Base-by-base conservation (phyloP, 345 rosid species). In the Lumnitzera racemosa region DNA sequence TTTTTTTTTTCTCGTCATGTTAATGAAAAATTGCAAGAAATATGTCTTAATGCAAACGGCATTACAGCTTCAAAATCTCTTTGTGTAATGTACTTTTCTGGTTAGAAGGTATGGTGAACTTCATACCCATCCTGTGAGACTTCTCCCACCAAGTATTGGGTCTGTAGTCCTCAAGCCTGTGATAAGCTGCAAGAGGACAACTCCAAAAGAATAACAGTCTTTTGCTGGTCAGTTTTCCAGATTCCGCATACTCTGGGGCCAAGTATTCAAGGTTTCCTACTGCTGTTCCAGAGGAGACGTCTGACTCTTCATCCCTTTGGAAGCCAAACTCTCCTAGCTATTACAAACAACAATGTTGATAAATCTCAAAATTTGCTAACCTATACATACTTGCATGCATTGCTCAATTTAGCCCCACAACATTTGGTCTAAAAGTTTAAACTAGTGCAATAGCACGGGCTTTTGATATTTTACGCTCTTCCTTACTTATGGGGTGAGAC, bases 171-270 rank as follows among this genome's bases (percentile, higher is more conserved):
- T 65, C 57, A 53, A 54, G 24, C 78, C 80, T 0, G 76, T 68
- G 29, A 73, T 68, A 55, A 79, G 58, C 83, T 76, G 80, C 24
- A 79, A 70, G 17, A 79, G 61, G 49, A 79, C 63, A 16, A 73
- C 12, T 13, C 78, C 76, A 36, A 68, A 73, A 11, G 80, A 75
- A 65, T 73, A 76, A 13, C 73, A 74, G 63, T 79, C 78, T 56
- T 31, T 51, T 57, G 17, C 59, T 62, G 11, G 76, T 68, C 23
- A 73, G 27, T 52, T 5, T 43, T 48, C 76, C 53, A 16, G 11
- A 61, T 56, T 67, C 68, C 5, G 59, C 15, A 71, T 64, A 68
- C 50, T 75, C 80, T 62, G 83, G 80, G 47, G 80, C 72, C 16
- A 27, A 53, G 48, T 61, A 64, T 47, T 25, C 70, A 4, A 14